Base-by-base conservation (phyloP, 345 rosid genomes). In the Viola odorata region DNA sequence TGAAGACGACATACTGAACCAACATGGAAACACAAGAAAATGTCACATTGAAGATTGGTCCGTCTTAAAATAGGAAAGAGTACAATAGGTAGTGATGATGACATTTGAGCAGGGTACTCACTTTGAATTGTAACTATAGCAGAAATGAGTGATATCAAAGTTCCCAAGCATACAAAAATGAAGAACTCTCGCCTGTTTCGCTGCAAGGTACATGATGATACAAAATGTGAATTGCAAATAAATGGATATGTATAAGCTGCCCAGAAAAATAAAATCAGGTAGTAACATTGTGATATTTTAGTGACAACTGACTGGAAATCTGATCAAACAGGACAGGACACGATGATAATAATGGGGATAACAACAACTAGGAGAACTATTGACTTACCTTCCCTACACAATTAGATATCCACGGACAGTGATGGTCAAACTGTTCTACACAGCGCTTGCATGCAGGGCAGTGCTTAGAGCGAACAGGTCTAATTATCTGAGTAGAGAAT, bases 381-480 rank as follows among this genome's bases (percentile, higher is more conserved):
- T 23, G 1, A 23, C 79, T 80, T 62, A 90, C 99, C 95, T 90
- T 94, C 62, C 99, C 99, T 45, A 94, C 99, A 72, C 99, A 94
- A 67, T 94, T 94, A 57, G 97, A 88, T 72, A 94, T 94, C 99
- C 99, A 94, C 8, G 97, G 99, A 78, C 99, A 94, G 77, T 94
- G 97, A 78, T 94, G 97, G 70, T 94, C 96, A 65, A 94, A 94
- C 72, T 94, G 97, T 72, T 90, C 97, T 51, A 94, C 77, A 44
- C 99, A 94, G 77, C 67, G 91, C 53, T 90, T 82, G 74, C 99
- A 94, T 17, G 79, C 44, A 50, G 99, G 81, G 64, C 99, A 94
- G 73, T 94, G 99, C 79, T 94, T 94, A 53, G 97, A 83, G 58
- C 97, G 96, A 65, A 90, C 79, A 42, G 99, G 99, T 69, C 99